These are phyloP conservation scores for Mucor saturninus DNA, from an alignment of 371 early-diverging fungal genomes.

Conservation along the genomic window DNA sequence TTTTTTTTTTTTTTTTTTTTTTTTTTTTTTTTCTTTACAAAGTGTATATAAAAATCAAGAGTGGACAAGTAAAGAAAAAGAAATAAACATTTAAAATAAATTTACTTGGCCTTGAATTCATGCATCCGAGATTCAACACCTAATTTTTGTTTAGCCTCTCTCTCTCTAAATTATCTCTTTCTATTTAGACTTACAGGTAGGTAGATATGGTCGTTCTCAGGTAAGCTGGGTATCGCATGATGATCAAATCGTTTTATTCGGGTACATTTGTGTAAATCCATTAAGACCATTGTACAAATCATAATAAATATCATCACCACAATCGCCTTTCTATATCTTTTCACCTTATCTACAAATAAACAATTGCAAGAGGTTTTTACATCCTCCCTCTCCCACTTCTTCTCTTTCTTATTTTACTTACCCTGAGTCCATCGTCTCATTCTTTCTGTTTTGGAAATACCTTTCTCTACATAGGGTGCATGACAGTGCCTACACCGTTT, in stretches of 20 bases:
- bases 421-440: neutral
- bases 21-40: too few relatives aligned
- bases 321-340: neutral
- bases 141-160: neutral
- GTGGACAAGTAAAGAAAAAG: neutral
- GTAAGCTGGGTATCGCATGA: neutral
- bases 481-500: constrained; percentile 3
- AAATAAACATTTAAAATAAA: neutral
- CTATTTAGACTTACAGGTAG: constrained; percentile 6
- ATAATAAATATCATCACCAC: too few relatives aligned
- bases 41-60: neutral
- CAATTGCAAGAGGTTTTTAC: too few relatives aligned
- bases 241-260: neutral
- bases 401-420: neutral
- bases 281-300: neutral
- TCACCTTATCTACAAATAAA: neutral
- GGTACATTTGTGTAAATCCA: neutral
- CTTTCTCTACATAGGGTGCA: neutral
- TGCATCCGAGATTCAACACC: constrained; percentile 1
- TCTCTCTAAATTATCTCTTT: too few relatives aligned
- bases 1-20: neutral
- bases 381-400: too few relatives aligned
- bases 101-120: neutral
- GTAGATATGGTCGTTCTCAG: constrained; percentile 4
- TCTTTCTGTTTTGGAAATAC: too few relatives aligned